Percentiles rank a stretch among this genome's conserved stretches.
These are phyloP conservation scores for Cutaneotrichosporon curvatum DNA, from an alignment of 1,284 basidiomycete species.

Conservation along the genomic window DNA sequence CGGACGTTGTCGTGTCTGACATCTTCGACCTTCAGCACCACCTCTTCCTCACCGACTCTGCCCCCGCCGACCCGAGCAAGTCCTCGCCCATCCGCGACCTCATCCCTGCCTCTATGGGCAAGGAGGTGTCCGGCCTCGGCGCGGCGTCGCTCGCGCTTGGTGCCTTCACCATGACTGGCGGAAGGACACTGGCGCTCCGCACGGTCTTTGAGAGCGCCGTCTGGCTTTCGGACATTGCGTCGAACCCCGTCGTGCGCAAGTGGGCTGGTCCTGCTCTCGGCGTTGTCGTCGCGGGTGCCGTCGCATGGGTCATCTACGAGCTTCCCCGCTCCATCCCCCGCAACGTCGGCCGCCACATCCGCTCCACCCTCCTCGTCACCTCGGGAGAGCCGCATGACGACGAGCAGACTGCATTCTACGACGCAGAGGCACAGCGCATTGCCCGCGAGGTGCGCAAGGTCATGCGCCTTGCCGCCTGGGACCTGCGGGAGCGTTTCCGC, in stretches of 20 bases:
- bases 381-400: conserved; percentile 30
- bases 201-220: conserved; percentile 69
- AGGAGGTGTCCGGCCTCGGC: conserved; percentile 58
- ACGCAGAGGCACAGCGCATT: conserved; percentile 65
- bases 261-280: conserved; percentile 85
- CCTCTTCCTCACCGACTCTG: conserved; percentile 49
- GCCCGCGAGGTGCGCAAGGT: conserved; percentile 89
- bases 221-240: conserved; percentile 68
- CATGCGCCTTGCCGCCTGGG: conserved; percentile 84
- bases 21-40: conserved; percentile 83
- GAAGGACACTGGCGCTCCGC: conserved; percentile 68
- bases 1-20: conserved; percentile 56
- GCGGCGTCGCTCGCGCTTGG: conserved; percentile 71
- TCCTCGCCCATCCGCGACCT: conserved; percentile 24
- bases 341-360: conserved; percentile 69
- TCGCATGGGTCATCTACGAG: conserved; percentile 79
- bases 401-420: conserved; percentile 54
- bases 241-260: conserved; percentile 71
- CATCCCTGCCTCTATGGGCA: conserved; percentile 24
- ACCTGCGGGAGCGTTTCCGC: conserved; percentile 76
- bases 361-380: conserved; percentile 50
- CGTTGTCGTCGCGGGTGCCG: conserved; percentile 60
- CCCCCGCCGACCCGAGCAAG: conserved; percentile 44
- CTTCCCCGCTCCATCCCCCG: conserved; percentile 85
- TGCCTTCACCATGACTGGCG: conserved; percentile 78